Evolutionary conservation across 2,329 filamentous ascomycete genomes (phyloP).

Genomic region (Alternaria longipes): DNA sequence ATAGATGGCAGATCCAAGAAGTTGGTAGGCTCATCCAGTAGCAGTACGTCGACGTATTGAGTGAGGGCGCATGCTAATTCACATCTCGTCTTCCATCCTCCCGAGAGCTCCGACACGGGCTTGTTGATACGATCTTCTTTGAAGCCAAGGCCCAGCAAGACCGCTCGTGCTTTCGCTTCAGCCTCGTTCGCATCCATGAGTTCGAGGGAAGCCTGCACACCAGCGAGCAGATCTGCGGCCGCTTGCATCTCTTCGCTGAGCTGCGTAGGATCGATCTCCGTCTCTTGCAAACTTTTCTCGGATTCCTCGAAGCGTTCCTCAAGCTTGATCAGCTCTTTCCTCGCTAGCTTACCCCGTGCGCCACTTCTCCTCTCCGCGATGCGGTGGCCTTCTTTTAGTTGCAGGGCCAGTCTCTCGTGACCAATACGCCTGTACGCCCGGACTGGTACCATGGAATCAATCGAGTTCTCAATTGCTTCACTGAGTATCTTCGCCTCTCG

Average conservation of each 20-base stretch:
- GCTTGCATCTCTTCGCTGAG: slow-evolving; percentile 73
- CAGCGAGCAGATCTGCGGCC: slow-evolving; percentile 73
- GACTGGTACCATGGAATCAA: slow-evolving; percentile 67
- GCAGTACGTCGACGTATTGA: slow-evolving; percentile 77
- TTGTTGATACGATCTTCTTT: slow-evolving; percentile 68
- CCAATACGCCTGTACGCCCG: slow-evolving; percentile 69
- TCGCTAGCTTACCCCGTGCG: slow-evolving; percentile 74
- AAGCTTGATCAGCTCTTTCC: slow-evolving; percentile 75
- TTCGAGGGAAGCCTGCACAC: slow-evolving; percentile 74
- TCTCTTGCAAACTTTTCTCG: slow-evolving; percentile 59
- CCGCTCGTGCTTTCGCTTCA: slow-evolving; percentile 70
- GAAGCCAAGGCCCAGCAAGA: slow-evolving; percentile 75
- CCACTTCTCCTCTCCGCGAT: slow-evolving; percentile 79
- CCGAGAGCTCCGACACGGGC: slow-evolving; percentile 73
- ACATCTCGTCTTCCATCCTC: slow-evolving; percentile 63
- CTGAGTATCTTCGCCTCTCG: slow-evolving; percentile 70
- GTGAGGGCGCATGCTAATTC: slow-evolving; percentile 66
- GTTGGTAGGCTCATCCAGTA: slow-evolving; percentile 88
- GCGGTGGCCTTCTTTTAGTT: slow-evolving; percentile 75
- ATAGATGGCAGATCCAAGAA: slow-evolving; percentile 85
- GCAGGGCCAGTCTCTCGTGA: slow-evolving; percentile 68
- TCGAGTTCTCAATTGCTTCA: slow-evolving; percentile 65
- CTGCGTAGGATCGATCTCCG: slow-evolving; percentile 63
- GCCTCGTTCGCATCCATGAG: slow-evolving; percentile 66
- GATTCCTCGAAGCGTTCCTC: slow-evolving; percentile 73